Base-by-base conservation (phyloP, 75 land plant genomes). In the Azolla pinnata region DNA sequence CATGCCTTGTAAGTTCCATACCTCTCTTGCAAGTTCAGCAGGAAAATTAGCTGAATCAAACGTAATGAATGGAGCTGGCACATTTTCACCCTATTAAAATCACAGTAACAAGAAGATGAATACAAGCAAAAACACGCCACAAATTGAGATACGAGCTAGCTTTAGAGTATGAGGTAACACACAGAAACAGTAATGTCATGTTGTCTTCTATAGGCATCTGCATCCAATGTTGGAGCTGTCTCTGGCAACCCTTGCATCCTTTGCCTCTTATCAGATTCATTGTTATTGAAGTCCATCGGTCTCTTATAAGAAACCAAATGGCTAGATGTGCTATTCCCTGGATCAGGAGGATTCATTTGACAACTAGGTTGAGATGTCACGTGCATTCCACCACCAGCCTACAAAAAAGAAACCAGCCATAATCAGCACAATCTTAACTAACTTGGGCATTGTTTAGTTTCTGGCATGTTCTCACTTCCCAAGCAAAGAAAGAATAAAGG, bases 21-120 rank as follows among this genome's bases (percentile, higher is more conserved):
- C 99, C 91, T 95, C 99, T 76, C 79, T 75, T 5, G 91, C 62
- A 61, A 95, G 67, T 57, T 95, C 91, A 32, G 87, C 75, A 62
- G 99, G 87, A 54, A 95, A 81, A 21, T 91, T 87, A 50, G 91
- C 83, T 33, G 76, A 73, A 18, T 86, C 96, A 80, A 95, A 95
- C 7, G 85, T 81, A 74, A 89, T 83, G 61, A 83, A 83, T 24
- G 99, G 99, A 5, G 87, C 65, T 26, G 99, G 99, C 53, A 86
- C 91, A 78, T 95, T 74, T 7, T 78, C 83, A 31, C 99, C 99
- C 99, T 95, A 64, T 44, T n/a, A 20, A 73, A 56, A 50, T 44
- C 16, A 35, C 24, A 18, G 20, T 29, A 29, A 54, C 35, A 49
- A 56, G 34, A 53, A 17, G 45, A 71, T 2, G 46, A 50, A 9